Conservation (phyloP, 2,329 filamentous ascomycete species). For the Orbilia quercus region DNA sequence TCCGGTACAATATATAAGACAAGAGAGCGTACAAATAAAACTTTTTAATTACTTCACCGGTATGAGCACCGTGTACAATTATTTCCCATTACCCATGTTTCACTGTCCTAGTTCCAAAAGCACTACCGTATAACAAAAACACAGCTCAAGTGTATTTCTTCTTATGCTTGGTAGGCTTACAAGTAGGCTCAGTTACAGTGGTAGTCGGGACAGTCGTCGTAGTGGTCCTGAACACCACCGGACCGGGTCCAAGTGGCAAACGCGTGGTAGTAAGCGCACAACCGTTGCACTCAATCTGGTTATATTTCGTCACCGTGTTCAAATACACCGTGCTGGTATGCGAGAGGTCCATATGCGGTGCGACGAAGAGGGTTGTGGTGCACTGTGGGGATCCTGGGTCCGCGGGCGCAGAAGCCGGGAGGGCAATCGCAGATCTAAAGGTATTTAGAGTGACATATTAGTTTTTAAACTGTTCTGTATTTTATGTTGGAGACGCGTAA, state of each 20-base stretch:
- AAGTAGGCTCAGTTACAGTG: constrained; percentile 5
- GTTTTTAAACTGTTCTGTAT: constrained; percentile 13
- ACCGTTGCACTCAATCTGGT: constrained; percentile 25
- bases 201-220: constrained; percentile 17
- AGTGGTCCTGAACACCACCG: constrained; percentile 30
- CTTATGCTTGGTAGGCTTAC: constrained; percentile 5
- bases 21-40: background rate
- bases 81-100: constrained; percentile 4
- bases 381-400: constrained; percentile 9
- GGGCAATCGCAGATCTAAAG: constrained; percentile 31
- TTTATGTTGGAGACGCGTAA: background rate
- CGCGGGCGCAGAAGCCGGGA: constrained; percentile 18
- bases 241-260: constrained; percentile 24
- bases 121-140: no score
- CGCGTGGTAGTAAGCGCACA: constrained; percentile 13
- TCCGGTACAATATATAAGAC: no score
- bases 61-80: constrained; percentile 43
- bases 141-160: no score
- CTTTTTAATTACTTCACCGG: constrained; percentile 15
- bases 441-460: constrained; percentile 26
- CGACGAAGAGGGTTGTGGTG: constrained; percentile 20
- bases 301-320: constrained; percentile 25
- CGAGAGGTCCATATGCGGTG: constrained; percentile 30
- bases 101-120: no score
- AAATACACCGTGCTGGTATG: constrained; percentile 28